Evolutionary conservation across 2,329 filamentous ascomycete genomes (phyloP).

Genomic region (Penicillium sumatraense): DNA sequence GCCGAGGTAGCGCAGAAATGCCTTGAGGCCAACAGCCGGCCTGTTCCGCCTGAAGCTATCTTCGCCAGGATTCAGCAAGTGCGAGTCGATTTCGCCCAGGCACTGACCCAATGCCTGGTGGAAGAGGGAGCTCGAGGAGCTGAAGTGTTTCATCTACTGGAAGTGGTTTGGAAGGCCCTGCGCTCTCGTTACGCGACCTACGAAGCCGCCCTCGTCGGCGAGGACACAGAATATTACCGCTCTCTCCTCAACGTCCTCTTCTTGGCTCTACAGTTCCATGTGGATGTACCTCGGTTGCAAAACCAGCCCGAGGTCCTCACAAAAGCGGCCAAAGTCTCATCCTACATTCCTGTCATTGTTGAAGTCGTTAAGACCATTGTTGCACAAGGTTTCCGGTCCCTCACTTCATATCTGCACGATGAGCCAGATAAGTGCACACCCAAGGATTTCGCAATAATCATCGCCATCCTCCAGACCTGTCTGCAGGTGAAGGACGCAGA

Average conservation of each 20-base stretch:
- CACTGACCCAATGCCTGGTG: constrained; percentile 79
- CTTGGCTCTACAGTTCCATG: constrained; percentile 68
- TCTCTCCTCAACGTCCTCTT: constrained; percentile 84
- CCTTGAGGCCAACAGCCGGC: constrained; percentile 74
- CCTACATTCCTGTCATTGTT: constrained; percentile 65
- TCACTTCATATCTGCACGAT: constrained; percentile 83
- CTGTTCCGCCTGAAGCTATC: constrained; percentile 75
- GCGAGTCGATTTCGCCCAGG: constrained; percentile 79
- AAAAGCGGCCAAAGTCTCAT: constrained; percentile 44
- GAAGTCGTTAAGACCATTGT: constrained; percentile 82
- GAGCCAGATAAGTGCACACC: constrained; percentile 67
- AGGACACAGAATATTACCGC: constrained; percentile 74
- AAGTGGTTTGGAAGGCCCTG: constrained; percentile 65
- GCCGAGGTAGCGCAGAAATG: constrained; percentile 77
- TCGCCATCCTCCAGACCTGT: constrained; percentile 83
- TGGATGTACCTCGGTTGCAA: constrained; percentile 23
- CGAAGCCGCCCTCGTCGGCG: constrained; percentile 60
- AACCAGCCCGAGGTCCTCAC: constrained; percentile 1
- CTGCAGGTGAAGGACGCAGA: constrained; percentile 78
- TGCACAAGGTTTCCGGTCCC: constrained; percentile 77
- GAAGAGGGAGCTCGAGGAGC: constrained; percentile 55
- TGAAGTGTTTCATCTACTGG: constrained; percentile 60
- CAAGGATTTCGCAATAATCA: constrained; percentile 84
- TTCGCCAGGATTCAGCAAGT: constrained; percentile 77
- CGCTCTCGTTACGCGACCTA: constrained; percentile 60